phyloP scores from a whole-genome alignment of 306 rosid species.

The Dalbergia oliveri region DNA sequence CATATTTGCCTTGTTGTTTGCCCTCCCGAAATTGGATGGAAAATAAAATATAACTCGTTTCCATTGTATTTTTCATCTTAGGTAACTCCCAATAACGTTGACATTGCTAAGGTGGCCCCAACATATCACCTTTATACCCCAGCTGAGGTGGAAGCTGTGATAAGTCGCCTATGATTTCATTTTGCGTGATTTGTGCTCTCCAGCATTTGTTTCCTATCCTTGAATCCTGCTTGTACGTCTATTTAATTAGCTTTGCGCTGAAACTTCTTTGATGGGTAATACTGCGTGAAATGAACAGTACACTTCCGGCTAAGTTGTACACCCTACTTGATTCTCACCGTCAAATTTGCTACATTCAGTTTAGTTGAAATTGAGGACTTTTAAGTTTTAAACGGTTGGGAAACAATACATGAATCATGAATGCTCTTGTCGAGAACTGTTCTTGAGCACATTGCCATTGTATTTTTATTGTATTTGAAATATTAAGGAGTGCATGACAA shows the following conservation, averaged over 20 bases:
- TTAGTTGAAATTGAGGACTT: slow-evolving; percentile 41
- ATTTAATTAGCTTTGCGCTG: not conserved
- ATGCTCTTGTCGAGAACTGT: not conserved
- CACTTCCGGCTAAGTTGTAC: slow-evolving; percentile 27
- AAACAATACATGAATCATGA: slow-evolving; percentile 5
- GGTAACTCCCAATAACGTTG: slow-evolving; percentile 99
- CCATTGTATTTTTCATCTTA: slow-evolving; percentile 34
- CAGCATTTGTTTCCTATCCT: slow-evolving; percentile 20
- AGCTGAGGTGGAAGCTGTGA: slow-evolving; percentile 92
- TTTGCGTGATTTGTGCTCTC: slow-evolving; percentile 15
- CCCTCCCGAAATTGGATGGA: not conserved
- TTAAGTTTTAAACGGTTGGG: not conserved
- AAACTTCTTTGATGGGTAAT: slow-evolving; percentile 23
- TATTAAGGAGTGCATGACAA: no score
- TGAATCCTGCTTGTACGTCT: slow-evolving; percentile 4
- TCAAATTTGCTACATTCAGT: slow-evolving; percentile 43
- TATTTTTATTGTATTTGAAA: not conserved
- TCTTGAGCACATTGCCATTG: not conserved
- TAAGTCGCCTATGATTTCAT: slow-evolving; percentile 73
- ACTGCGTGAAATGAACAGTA: not conserved
- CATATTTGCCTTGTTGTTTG: not conserved
- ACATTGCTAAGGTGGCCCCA: slow-evolving; percentile 91
- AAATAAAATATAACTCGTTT: slow-evolving; percentile 1
- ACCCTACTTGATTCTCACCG: not conserved
- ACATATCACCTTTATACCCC: slow-evolving; percentile 88